Conservation (phyloP, 2,329 filamentous ascomycete species). For the Fusarium praegraminearum region DNA sequence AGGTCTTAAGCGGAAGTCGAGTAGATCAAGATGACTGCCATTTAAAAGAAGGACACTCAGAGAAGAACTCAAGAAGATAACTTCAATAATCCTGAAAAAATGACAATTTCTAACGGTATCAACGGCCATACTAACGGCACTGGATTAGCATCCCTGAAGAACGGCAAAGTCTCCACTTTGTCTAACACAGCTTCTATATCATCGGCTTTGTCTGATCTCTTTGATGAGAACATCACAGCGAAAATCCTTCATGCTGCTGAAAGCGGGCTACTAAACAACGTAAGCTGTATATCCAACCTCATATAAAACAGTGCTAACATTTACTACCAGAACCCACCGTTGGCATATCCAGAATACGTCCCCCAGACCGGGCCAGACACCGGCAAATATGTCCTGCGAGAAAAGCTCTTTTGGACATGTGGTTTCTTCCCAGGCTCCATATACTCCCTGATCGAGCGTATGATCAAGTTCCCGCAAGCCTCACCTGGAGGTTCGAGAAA, state of each 20-base stretch:
- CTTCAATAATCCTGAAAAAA: neutral
- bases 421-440: conserved; percentile 56
- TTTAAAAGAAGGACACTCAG: conserved; percentile 1
- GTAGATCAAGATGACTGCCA: neutral
- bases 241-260: conserved; percentile 36
- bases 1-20: neutral
- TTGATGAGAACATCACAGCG: conserved; percentile 40
- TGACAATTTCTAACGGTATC: conserved; percentile 4
- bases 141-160: neutral
- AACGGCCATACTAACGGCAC: conserved; percentile 13
- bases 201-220: conserved; percentile 15
- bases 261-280: conserved; percentile 27
- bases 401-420: conserved; percentile 53
- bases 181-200: neutral
- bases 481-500: conserved; percentile 24
- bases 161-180: neutral
- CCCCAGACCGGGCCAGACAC: conserved; percentile 30
- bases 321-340: conserved; percentile 27
- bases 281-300: accelerated
- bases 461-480: conserved; percentile 49
- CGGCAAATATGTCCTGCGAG: conserved; percentile 39
- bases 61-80: neutral
- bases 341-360: conserved; percentile 42
- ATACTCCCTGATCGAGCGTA: conserved; percentile 52
- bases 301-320: neutral